Base-by-base conservation (phyloP, 2,329 filamentous ascomycete species). In the Botryotinia globosa region DNA sequence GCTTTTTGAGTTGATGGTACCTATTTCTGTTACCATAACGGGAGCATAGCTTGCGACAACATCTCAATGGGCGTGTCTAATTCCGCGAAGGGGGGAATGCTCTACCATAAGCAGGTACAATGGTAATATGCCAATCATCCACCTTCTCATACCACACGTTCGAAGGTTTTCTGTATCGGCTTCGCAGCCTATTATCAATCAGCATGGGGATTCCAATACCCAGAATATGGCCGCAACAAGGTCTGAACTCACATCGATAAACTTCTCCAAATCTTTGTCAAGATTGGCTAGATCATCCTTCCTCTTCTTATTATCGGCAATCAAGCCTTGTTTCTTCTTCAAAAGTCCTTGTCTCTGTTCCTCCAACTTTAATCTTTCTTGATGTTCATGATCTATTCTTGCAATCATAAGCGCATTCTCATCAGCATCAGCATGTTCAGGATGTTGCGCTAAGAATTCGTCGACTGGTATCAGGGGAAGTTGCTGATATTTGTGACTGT, bases 211-310 rank as follows among this genome's bases (percentile, higher is more conserved):
- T 73, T 10, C 20, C 44, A 3, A 56, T 32, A 0, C 7, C 4
- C 18, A 14, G 4, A 14, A 54, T 51, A 44, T 16, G 4, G 37
- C 3, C 5, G 14, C 25, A 51, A 66, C 16, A 62, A 7, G 64
- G 44, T 32, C 32, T 18, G 6, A 48, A 58, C 91, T 80, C 80
- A 93, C 92, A 82, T 97, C 94, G 78, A 97, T 95, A 80, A 97
- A 97, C 79, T 93, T 94, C 83, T 98, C 96, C 73, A 98, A 85
- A 82, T 97, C 94, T 79, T 92, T 92, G 79, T 99, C 96, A 74
- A 99, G 84, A 79, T 92, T 97, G 32, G 92, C 94, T 66, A 99
- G 84, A 79, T 98, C 94, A 72, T 98, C 94, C 81, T 97, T 97
- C 77, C 95, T 89, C 83, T 94, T 94, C 83, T 97, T 97, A 81